Conservation (phyloP, 495 filamentous ascomycete species). For the Sordaria brevicollis region DNA sequence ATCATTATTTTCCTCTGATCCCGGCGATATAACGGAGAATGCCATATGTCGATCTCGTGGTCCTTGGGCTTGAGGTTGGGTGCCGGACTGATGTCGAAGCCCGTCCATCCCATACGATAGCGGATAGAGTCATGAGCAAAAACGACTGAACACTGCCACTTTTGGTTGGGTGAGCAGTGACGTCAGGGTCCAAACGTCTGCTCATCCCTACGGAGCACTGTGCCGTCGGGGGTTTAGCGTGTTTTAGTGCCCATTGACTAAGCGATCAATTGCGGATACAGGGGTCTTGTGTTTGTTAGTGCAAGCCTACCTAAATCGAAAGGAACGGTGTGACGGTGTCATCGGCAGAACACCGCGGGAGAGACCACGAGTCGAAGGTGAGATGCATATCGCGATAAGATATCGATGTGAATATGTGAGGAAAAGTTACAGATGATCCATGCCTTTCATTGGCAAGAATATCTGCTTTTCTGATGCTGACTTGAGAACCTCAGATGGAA, state of each 20-base stretch:
- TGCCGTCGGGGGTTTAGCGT: not conserved
- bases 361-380: not conserved
- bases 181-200: not conserved
- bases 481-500: not conserved
- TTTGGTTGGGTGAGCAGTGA: not conserved
- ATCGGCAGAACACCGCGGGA: not conserved
- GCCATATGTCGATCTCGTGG: not conserved
- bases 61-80: not conserved
- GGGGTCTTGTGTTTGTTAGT: not conserved
- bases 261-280: not conserved
- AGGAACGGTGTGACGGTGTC: not conserved
- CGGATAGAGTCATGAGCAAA: not conserved
- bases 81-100: not conserved
- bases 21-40: not conserved
- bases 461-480: not conserved
- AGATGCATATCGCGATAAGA: not conserved
- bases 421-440: not conserved
- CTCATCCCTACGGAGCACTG: not conserved
- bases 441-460: not conserved
- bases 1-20: not conserved
- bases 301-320: not conserved
- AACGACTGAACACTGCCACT: not conserved
- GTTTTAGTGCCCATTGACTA: too few species aligned
- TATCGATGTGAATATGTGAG: not conserved
- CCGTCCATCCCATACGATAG: too few species aligned